Percentiles rank a stretch among this genome's conserved stretches.
phyloP scores from a whole-genome alignment of 805 yeast genomes.

The Barnettozyma pratensis region DNA sequence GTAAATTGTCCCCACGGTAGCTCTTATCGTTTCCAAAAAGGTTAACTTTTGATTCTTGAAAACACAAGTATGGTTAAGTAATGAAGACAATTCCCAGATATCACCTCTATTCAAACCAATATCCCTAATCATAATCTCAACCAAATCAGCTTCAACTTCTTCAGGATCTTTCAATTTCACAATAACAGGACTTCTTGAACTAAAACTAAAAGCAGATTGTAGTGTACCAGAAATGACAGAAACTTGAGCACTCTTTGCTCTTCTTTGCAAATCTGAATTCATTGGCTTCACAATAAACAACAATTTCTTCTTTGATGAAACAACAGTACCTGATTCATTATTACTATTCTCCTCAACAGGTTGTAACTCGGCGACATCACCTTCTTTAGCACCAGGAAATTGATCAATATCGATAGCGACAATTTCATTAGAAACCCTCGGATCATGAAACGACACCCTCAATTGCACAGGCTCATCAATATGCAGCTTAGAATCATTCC shows the following conservation, averaged over 20 bases:
- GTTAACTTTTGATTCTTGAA: conserved; percentile 60
- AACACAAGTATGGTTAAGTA: conserved; percentile 57
- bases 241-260: conserved; percentile 34
- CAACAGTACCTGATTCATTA: conserved; percentile 1
- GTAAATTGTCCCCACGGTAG: conserved; percentile 55
- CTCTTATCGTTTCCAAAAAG: conserved; percentile 59
- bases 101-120: conserved; percentile 80
- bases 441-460: conserved; percentile 52
- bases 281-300: conserved; percentile 39
- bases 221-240: conserved; percentile 59
- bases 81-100: conserved; percentile 80
- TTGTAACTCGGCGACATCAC: conserved; percentile 70
- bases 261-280: conserved; percentile 26
- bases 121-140: conserved; percentile 79
- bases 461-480: conserved; percentile 17
- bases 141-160: conserved; percentile 67
- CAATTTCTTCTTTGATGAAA: conserved; percentile 29
- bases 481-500: not conserved
- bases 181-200: conserved; percentile 61
- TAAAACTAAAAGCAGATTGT: conserved; percentile 55
- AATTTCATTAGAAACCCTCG: conserved; percentile 48
- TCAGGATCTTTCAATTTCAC: conserved; percentile 42
- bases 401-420: conserved; percentile 58
- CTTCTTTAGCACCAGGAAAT: conserved; percentile 62
- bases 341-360: conserved; percentile 27